phyloP scores from a whole-genome alignment of 306 rosid genomes.

The Cucurbita ficifolia region DNA sequence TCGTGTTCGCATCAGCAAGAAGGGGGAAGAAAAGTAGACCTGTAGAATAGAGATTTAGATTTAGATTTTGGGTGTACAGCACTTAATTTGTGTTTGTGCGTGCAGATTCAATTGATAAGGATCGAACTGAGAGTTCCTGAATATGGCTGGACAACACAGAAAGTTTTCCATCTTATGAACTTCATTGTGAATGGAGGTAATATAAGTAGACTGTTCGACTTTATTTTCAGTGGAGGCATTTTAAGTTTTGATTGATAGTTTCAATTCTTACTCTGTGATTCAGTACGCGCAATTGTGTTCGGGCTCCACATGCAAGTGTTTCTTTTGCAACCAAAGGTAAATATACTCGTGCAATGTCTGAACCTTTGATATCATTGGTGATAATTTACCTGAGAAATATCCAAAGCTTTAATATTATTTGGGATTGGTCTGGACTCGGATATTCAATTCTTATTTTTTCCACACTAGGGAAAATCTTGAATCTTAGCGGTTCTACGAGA shows the following conservation, averaged over 20 bases:
- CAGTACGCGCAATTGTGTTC: conserved; percentile 85
- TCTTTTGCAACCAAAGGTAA: conserved; percentile 64
- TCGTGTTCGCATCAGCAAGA: neutral
- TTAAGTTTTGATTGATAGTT: neutral
- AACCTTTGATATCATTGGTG: neutral
- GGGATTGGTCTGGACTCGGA: neutral
- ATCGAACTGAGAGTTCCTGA: conserved; percentile 91
- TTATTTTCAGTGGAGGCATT: neutral
- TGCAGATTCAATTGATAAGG: conserved; percentile 76
- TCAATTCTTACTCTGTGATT: conserved; percentile 2
- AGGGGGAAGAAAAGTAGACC: neutral
- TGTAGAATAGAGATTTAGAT: neutral
- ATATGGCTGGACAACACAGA: conserved; percentile 96
- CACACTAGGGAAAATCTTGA: neutral
- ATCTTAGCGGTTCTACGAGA: neutral
- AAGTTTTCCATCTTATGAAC: conserved; percentile 92
- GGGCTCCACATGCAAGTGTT: conserved; percentile 70
- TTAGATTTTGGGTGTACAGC: neutral
- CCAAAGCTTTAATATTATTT: neutral
- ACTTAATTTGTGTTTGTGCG: neutral
- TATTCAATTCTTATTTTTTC: neutral
- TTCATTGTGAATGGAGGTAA: conserved; percentile 85
- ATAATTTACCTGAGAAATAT: neutral
- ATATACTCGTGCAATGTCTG: neutral
- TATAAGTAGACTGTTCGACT: neutral